Percentiles rank a stretch among this genome's conserved stretches.
Evolutionary conservation across 768 basidiomycete genomes (phyloP).

Genomic region (Phaffia tasmanica): DNA sequence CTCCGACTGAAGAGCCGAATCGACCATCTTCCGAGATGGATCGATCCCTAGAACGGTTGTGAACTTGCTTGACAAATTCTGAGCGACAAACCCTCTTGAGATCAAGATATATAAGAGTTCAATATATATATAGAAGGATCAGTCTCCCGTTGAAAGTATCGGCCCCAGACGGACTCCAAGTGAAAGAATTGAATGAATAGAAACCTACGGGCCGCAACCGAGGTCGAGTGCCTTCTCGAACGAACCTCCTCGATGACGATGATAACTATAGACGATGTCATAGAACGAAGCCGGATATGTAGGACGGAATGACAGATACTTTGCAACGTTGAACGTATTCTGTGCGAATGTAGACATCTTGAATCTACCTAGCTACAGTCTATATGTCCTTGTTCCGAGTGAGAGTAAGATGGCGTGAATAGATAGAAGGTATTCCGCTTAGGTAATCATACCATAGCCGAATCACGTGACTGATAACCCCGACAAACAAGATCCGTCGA

Average conservation of each 20-base stretch:
- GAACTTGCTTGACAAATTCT: conserved; percentile 48
- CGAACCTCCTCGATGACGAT: conserved; percentile 35
- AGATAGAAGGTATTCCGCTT: no score
- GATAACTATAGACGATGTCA: conserved; percentile 53
- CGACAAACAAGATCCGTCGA: no score
- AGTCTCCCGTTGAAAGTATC: not conserved
- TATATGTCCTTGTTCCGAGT: no score
- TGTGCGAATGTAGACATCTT: conserved; percentile 68
- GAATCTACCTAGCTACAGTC: no score
- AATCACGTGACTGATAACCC: no score
- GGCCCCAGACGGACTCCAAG: not conserved
- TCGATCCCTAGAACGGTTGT: conserved; percentile 59
- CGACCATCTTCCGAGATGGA: conserved; percentile 61
- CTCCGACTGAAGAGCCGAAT: conserved; percentile 30
- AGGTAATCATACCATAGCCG: no score
- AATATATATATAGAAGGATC: not conserved
- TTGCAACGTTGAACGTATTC: conserved; percentile 53
- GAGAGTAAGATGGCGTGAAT: no score
- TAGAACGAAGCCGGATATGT: conserved; percentile 60
- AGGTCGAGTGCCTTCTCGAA: conserved; percentile 60
- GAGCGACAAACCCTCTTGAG: conserved; percentile 53
- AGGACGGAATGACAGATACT: conserved; percentile 60
- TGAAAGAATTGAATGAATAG: conserved; percentile 24
- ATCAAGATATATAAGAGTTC: conserved; percentile 25
- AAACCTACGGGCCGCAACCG: conserved; percentile 70